These are phyloP conservation scores for Penicillium sp. DNA, from an alignment of 2,329 filamentous ascomycete species.

Conservation along the genomic window DNA sequence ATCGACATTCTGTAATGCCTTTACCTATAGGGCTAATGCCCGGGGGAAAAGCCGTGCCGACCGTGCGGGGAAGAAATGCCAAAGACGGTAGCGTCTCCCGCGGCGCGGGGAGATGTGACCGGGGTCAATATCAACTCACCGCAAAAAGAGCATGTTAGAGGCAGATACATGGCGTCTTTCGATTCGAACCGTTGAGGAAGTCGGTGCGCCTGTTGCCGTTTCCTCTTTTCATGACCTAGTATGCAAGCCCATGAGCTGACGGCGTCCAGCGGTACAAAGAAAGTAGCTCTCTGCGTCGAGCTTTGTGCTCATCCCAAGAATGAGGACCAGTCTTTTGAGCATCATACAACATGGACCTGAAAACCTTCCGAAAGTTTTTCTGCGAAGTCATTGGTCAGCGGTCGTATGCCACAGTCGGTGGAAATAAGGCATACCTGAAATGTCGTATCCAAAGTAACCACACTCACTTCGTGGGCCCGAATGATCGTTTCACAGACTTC, in stretches of 20 bases:
- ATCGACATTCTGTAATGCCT: background rate
- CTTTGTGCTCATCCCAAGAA: constrained; percentile 48
- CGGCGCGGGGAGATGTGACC: background rate
- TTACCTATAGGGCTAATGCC: background rate
- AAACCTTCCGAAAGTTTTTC: constrained; percentile 58
- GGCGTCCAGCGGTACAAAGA: constrained; percentile 56
- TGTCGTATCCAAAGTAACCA: constrained; percentile 52
- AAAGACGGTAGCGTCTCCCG: background rate
- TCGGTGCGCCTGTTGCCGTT: background rate
- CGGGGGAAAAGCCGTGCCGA: background rate
- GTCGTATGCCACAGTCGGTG: background rate
- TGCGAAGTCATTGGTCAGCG: constrained; percentile 18
- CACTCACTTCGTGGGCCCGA: constrained; percentile 53
- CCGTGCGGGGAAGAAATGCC: background rate
- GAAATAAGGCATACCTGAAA: constrained; percentile 44
- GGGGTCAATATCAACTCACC: background rate
- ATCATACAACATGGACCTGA: constrained; percentile 52
- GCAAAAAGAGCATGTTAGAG: background rate
- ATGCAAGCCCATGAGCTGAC: constrained; percentile 13
- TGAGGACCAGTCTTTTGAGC: constrained; percentile 45
- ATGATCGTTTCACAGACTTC: constrained; percentile 54
- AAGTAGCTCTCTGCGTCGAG: constrained; percentile 50
- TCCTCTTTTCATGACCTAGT: background rate
- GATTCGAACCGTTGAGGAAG: background rate
- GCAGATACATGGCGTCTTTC: background rate